Percentiles rank a stretch among this genome's conserved stretches.
phyloP scores from a whole-genome alignment of 768 basidiomycete species.

The Hydnomerulius pinastri region DNA sequence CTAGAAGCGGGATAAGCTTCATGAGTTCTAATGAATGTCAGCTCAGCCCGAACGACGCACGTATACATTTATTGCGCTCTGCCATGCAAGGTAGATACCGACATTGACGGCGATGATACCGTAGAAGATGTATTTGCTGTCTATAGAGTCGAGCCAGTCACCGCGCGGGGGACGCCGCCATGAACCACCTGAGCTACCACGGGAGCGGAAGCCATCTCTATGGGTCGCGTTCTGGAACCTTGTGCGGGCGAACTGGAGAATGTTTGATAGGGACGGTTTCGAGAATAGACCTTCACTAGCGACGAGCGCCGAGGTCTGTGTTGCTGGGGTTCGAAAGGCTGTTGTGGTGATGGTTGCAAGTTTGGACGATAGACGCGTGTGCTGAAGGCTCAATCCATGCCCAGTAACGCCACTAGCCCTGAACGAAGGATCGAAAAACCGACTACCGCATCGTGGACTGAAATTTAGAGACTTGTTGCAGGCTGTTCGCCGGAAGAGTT shows the following conservation, averaged over 20 bases:
- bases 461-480: background rate
- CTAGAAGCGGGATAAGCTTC: background rate
- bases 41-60: constrained; percentile 30
- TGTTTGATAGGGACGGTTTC: constrained; percentile 2
- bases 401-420: background rate
- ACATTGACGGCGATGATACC: constrained; percentile 67
- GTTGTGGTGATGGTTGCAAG: background rate
- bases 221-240: constrained; percentile 23
- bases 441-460: constrained; percentile 1
- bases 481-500: constrained; percentile 1
- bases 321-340: background rate
- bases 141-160: constrained; percentile 51
- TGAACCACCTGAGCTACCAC: constrained; percentile 15
- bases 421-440: constrained; percentile 1
- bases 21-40: background rate
- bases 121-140: constrained; percentile 55
- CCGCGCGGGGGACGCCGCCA: constrained; percentile 32
- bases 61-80: constrained; percentile 35
- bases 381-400: background rate
- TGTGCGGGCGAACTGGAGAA: constrained; percentile 20
- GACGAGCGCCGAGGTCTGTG: background rate
- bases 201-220: constrained; percentile 10
- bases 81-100: constrained; percentile 62
- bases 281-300: constrained; percentile 1
- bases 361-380: background rate